Evolutionary conservation across 164 flowering plant genomes (phyloP).

Genomic region (Vitis amurensis): DNA sequence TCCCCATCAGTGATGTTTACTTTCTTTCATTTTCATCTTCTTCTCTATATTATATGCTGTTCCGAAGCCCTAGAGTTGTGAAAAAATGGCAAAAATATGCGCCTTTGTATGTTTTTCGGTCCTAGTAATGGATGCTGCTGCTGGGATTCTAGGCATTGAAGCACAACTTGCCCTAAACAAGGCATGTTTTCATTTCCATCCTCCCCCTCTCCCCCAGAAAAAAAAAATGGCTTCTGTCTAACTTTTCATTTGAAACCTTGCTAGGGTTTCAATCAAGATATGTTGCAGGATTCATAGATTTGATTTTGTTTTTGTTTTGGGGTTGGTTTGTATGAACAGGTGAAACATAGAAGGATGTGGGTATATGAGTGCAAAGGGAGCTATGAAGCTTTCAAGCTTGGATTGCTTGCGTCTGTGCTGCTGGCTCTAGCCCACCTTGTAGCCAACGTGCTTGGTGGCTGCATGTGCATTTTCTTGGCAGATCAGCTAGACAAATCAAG

Average conservation of each 20-base stretch:
- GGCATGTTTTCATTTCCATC: background rate
- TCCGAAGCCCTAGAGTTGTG: background rate
- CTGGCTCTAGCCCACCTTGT: slow-evolving; percentile 7
- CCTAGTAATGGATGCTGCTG: slow-evolving; percentile 3
- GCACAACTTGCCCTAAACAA: slow-evolving; percentile 5
- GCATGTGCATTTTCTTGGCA: slow-evolving; percentile 8
- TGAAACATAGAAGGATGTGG: background rate
- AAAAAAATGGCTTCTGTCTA: no score
- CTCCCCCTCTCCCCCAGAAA: background rate
- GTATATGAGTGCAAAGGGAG: background rate
- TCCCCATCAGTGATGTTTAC: no score
- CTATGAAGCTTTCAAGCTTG: slow-evolving; percentile 2
- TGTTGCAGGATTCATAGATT: background rate
- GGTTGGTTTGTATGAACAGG: background rate
- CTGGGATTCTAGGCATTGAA: slow-evolving; percentile 7
- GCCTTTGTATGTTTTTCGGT: background rate
- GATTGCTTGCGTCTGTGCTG: background rate
- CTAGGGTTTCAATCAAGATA: background rate
- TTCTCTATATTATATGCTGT: background rate
- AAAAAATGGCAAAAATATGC: background rate
- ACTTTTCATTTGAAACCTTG: background rate
- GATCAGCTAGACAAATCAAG: slow-evolving; percentile 3
- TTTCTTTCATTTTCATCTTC: background rate
- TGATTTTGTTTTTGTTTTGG: background rate
- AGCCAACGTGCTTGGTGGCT: slow-evolving; percentile 2